Percentiles rank a stretch among this genome's conserved stretches.
These are phyloP conservation scores for Aspergillus calidoustus DNA, from an alignment of 2,329 filamentous ascomycete species.

Conservation along the genomic window DNA sequence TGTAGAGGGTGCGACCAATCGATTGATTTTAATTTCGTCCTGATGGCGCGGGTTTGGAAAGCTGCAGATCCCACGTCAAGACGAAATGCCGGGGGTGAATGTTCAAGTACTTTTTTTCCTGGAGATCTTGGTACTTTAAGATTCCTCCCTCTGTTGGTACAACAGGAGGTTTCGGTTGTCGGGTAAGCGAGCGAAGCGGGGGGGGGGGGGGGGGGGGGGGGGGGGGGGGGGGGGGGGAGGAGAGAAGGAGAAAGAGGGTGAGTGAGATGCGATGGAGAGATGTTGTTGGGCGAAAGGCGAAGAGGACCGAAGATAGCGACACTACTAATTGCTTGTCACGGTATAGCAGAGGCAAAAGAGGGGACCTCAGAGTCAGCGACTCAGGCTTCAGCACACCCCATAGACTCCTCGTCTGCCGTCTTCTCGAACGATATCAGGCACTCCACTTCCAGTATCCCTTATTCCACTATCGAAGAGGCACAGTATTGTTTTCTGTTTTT, in stretches of 20 bases:
- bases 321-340: not conserved
- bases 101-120: conserved; percentile 6
- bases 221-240: conserved; percentile 15
- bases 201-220: conserved; percentile 19
- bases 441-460: not conserved
- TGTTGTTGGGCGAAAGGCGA: not conserved
- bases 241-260: conserved; percentile 16
- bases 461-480: too few relatives aligned
- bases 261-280: conserved; percentile 12
- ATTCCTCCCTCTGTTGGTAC: conserved; percentile 18
- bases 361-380: not conserved
- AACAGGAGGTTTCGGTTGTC: conserved; percentile 17
- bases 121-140: conserved; percentile 23
- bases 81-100: conserved; percentile 17
- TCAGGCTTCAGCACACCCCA: too few relatives aligned
- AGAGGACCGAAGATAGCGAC: conserved; percentile 2
- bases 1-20: conserved; percentile 13
- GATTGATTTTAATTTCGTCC: conserved; percentile 19
- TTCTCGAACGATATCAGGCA: not conserved
- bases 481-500: not conserved
- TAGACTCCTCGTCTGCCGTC: not conserved
- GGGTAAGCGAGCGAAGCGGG: conserved; percentile 18
- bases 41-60: conserved; percentile 18
- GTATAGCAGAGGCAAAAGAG: not conserved
- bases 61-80: conserved; percentile 23